These are phyloP conservation scores for Fraxinus cuspidata DNA, from an alignment of 257 asterid genomes.

Conservation along the genomic window DNA sequence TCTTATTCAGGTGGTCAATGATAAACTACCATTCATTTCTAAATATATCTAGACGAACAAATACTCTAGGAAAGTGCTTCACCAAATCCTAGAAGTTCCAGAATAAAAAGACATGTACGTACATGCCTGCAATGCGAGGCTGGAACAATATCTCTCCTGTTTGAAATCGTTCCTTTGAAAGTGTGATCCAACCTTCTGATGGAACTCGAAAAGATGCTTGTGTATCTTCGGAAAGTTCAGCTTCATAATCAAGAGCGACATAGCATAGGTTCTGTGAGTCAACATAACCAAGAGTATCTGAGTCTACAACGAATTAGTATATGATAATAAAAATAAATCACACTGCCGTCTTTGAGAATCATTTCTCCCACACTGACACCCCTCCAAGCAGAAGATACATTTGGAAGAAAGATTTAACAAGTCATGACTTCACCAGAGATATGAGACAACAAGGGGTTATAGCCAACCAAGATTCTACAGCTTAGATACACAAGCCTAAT, in stretches of 20 bases:
- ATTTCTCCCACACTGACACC: neutral
- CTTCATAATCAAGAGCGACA: constrained; percentile 90
- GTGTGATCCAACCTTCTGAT: constrained; percentile 62
- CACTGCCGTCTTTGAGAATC: constrained; percentile 10
- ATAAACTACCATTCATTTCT: neutral
- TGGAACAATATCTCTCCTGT: constrained; percentile 93
- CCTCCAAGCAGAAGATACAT: neutral
- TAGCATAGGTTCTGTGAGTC: constrained; percentile 83
- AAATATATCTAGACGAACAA: constrained; percentile 8
- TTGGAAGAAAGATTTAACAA: neutral
- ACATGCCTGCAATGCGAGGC: constrained; percentile 92
- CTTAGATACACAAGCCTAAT: neutral
- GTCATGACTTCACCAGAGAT: neutral
- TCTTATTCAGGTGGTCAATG: neutral
- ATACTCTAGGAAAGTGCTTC: constrained; percentile 14
- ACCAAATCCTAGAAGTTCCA: constrained; percentile 26
- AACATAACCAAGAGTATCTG: constrained; percentile 30
- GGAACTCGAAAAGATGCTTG: constrained; percentile 65
- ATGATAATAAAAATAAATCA: neutral
- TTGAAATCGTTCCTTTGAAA: constrained; percentile 90
- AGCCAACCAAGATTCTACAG: neutral
- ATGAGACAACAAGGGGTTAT: neutral
- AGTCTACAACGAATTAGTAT: constrained; percentile 1
- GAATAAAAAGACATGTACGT: constrained; percentile 41
- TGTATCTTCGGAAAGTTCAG: constrained; percentile 72